phyloP scores from a whole-genome alignment of 306 rosid species.

The Hylodesmum podocarpum region DNA sequence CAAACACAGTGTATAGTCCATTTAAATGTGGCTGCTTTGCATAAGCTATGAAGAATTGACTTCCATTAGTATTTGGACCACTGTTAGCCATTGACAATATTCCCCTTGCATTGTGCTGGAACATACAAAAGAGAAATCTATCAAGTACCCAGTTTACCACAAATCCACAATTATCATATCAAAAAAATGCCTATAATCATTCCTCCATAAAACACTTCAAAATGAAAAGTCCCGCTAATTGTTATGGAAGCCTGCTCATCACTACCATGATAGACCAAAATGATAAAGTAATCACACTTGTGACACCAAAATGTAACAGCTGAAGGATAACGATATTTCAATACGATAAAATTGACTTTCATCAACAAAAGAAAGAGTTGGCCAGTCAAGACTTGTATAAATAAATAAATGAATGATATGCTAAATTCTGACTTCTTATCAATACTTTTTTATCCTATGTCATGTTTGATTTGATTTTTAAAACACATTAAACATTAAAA shows the following conservation, averaged over 20 bases:
- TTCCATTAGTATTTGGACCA: slow-evolving; percentile 96
- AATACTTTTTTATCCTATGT: background rate
- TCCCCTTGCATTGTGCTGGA: slow-evolving; percentile 94
- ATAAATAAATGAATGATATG: background rate
- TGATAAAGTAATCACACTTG: background rate
- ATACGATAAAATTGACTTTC: slow-evolving; percentile 1
- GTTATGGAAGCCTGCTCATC: background rate
- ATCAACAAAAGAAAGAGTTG: background rate
- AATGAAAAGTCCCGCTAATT: background rate
- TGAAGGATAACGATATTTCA: slow-evolving; percentile 2
- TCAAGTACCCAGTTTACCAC: too few relatives aligned
- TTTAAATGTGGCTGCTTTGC: slow-evolving; percentile 95
- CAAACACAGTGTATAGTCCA: slow-evolving; percentile 82
- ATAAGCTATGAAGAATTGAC: slow-evolving; percentile 78
- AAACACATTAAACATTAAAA: background rate
- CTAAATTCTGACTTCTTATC: too few relatives aligned
- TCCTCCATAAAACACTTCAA: slow-evolving; percentile 3
- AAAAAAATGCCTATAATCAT: background rate
- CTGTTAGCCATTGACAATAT: slow-evolving; percentile 91
- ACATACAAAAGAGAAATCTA: slow-evolving; percentile 22
- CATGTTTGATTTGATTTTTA: background rate
- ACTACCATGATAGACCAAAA: slow-evolving; percentile 7
- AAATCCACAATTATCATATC: background rate
- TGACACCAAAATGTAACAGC: slow-evolving; percentile 10
- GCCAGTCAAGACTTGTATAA: background rate